These are phyloP conservation scores for Fusarium aywerte DNA, from an alignment of 2,329 filamentous ascomycete genomes.

Conservation along the genomic window DNA sequence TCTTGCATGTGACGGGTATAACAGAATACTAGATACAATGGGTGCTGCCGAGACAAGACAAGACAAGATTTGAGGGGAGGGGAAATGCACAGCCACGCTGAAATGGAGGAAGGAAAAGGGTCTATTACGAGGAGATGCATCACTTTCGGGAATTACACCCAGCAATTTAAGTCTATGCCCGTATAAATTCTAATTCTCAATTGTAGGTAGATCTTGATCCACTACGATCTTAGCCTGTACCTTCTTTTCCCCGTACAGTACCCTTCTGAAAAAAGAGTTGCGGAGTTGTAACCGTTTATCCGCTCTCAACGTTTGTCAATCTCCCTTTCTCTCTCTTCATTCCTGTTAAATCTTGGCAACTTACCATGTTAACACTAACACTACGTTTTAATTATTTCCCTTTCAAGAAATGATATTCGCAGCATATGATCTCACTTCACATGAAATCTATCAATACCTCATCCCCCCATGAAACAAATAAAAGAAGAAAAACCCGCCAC, in stretches of 20 bases:
- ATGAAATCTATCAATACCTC: neutral
- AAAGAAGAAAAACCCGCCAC: neutral
- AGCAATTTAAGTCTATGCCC: neutral
- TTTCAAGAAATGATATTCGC: neutral
- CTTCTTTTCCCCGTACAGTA: neutral
- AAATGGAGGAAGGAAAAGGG: neutral
- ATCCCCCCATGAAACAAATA: neutral
- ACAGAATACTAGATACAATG: no score
- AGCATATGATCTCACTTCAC: slow-evolving; percentile 1
- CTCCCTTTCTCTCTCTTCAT: no score
- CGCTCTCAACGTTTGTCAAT: neutral
- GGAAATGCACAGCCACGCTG: slow-evolving; percentile 31
- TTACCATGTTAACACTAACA: neutral
- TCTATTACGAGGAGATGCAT: neutral
- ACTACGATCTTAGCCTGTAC: slow-evolving; percentile 8
- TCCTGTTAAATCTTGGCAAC: slow-evolving; percentile 8
- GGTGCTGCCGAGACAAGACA: no score
- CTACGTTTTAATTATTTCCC: neutral
- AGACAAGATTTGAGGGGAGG: slow-evolving; percentile 24
- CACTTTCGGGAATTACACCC: neutral
- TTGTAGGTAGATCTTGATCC: slow-evolving; percentile 9
- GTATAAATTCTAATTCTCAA: neutral
- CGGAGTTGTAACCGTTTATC: slow-evolving; percentile 1
- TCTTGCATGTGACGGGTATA: no score
- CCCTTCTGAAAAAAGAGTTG: neutral